Percentiles rank a stretch among this genome's conserved stretches.
Evolutionary conservation across 148 eudicot species (phyloP).

Genomic region (Nyssa sinensis): DNA sequence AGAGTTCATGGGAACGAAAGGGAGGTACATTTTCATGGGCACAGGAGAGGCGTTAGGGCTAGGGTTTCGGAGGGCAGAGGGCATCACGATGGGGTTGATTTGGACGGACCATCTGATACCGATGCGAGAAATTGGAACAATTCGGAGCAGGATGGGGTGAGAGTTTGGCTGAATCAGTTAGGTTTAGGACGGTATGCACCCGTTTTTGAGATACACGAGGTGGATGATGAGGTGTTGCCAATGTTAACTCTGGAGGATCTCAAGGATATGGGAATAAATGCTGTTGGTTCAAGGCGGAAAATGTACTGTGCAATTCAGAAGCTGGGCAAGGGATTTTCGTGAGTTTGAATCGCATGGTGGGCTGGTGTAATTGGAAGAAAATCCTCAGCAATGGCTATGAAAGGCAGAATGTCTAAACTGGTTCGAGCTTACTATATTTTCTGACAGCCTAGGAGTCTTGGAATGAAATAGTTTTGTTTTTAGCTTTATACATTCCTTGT

Average conservation of each 20-base stretch:
- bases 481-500: neutral
- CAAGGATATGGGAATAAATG: conserved; percentile 77
- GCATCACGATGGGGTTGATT: conserved; percentile 27
- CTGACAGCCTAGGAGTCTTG: conserved; percentile 10
- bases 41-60: conserved; percentile 29
- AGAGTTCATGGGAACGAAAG: conserved; percentile 26
- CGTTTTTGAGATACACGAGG: conserved; percentile 67
- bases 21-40: too few species aligned
- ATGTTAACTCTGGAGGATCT: conserved; percentile 72
- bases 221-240: conserved; percentile 73
- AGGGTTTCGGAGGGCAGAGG: conserved; percentile 33
- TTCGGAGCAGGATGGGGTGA: conserved; percentile 46
- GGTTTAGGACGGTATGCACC: conserved; percentile 61
- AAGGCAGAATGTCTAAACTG: conserved; percentile 20
- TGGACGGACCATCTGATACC: conserved; percentile 35
- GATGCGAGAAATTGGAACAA: conserved; percentile 25
- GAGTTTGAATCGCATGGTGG: conserved; percentile 9
- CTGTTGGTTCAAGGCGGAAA: conserved; percentile 72
- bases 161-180: conserved; percentile 52
- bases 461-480: conserved; percentile 12
- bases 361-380: neutral
- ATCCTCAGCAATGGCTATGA: conserved; percentile 11
- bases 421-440: conserved; percentile 17
- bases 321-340: conserved; percentile 52
- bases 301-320: conserved; percentile 64